Conservation (phyloP, 352 stramenopile genomes). For the Phytophthora litchii region DNA sequence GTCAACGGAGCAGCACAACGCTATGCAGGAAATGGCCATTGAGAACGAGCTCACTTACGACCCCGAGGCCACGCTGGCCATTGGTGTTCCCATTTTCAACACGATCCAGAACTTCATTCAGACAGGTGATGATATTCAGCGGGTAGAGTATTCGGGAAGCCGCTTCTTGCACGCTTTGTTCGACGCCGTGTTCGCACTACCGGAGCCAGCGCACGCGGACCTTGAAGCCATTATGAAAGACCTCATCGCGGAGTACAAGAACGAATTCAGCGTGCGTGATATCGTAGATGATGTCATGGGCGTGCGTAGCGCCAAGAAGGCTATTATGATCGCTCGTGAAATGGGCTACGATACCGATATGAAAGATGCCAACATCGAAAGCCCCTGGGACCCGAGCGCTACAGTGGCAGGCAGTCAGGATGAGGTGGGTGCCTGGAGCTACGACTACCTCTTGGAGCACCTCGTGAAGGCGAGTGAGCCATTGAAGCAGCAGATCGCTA, state of each 20-base stretch:
- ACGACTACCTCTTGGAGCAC: constrained; percentile 64
- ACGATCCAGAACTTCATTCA: constrained; percentile 94
- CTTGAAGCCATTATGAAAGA: constrained; percentile 73
- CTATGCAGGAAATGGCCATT: constrained; percentile 73
- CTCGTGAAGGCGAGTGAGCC: constrained; percentile 46
- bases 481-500: constrained; percentile 49
- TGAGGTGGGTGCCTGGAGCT: constrained; percentile 44
- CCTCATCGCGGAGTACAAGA: constrained; percentile 60
- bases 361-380: constrained; percentile 64
- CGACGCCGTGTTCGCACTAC: constrained; percentile 40
- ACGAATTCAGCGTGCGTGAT: constrained; percentile 60
- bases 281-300: constrained; percentile 94
- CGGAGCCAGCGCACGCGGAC: constrained; percentile 40
- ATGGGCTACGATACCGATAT: constrained; percentile 88
- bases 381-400: constrained; percentile 45
- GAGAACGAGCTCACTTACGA: constrained; percentile 91
- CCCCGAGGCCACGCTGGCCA: constrained; percentile 76
- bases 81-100: constrained; percentile 92
- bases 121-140: constrained; percentile 91
- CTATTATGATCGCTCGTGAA: constrained; percentile 94
- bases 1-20: constrained; percentile 70
- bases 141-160: constrained; percentile 91
- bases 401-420: constrained; percentile 43
- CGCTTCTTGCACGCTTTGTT: constrained; percentile 89
- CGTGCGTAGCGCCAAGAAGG: constrained; percentile 87